phyloP scores from a whole-genome alignment of 1,284 basidiomycete species.

The Phlebopus sp. region DNA sequence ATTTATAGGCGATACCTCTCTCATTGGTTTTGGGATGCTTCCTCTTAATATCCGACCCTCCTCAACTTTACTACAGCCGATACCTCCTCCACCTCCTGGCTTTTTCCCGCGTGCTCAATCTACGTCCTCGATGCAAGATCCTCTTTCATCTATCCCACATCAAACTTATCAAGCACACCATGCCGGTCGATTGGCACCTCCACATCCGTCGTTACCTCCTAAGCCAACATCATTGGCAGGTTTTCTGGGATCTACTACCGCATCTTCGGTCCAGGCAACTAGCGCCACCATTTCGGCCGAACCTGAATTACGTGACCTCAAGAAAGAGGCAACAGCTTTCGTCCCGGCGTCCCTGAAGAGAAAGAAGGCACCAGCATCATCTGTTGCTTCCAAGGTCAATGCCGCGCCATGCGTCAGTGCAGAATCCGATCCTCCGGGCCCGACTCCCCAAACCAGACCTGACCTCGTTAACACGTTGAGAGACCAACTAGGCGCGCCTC shows the following conservation, averaged over 20 bases:
- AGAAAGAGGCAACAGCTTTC: constrained; percentile 89
- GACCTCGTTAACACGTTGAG: constrained; percentile 64
- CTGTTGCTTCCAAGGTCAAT: constrained; percentile 48
- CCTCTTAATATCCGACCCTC: constrained; percentile 19
- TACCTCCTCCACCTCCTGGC: constrained; percentile 29
- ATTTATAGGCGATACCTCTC: constrained; percentile 15
- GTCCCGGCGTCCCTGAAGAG: constrained; percentile 71
- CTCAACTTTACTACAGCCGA: constrained; percentile 10
- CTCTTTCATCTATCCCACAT: constrained; percentile 59
- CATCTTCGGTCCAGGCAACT: constrained; percentile 39
- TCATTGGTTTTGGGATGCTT: constrained; percentile 28
- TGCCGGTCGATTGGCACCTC: constrained; percentile 29
- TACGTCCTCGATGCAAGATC: constrained; percentile 55
- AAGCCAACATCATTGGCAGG: constrained; percentile 33
- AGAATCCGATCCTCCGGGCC: constrained; percentile 32
- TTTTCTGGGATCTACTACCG: constrained; percentile 34
- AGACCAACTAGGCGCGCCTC: constrained; percentile 49
- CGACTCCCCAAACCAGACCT: constrained; percentile 44
- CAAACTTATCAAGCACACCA: constrained; percentile 64
- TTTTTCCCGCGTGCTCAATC: constrained; percentile 52
- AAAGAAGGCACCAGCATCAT: constrained; percentile 45
- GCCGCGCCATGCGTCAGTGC: constrained; percentile 56
- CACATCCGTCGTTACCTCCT: constrained; percentile 40
- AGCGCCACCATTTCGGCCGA: constrained; percentile 76
- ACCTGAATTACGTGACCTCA: constrained; percentile 84